Evolutionary conservation across 1,284 basidiomycete genomes (phyloP), one percentile per base, ranked within the genome.

Genomic region (Ceratobasidium sp.): DNA sequence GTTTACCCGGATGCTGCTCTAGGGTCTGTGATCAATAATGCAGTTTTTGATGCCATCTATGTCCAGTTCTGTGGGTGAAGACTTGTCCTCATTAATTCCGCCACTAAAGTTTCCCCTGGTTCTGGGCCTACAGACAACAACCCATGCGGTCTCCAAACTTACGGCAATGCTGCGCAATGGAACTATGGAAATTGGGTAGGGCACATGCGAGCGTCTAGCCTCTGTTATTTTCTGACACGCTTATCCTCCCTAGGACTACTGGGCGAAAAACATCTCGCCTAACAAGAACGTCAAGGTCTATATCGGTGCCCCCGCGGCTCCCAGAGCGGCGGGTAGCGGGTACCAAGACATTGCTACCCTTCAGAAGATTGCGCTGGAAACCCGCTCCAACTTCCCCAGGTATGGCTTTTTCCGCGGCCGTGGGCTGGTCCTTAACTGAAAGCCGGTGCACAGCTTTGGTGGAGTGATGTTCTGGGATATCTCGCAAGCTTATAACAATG

Each of bases 391-490:
- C 71, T 92, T 91, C 84, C 89, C 90, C 1, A 74, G 71, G 71
- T 74, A 52, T 13, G 40, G 19, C 15, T 25, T 29, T 13, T 22
- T 37, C 15, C 6, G 9, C 9, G n/a, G 54, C 1, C 59, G 1
- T 17, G 51, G 13, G 5, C 1, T 19, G 32, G 46, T 46, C 17
- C 37, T 4, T 25, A 7, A 56, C 49, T 43, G 29, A 19, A 25
- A n/a, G 7, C 6, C 54, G 17, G 19, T n/a, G 1, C 13, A 54
- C 19, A 74, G 89, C 0, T 92, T 92, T 78, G 90, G 91, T 19
- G 91, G 91, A 37, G 73, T 92, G 19, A 92, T 91, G 90, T 81
- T 92, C 61, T 92, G 90, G 90, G 91, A 91, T 81, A 88, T 87
- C 52, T 91, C 90, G 57, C 90, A 92, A 82, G 90, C 91, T 15